These are phyloP conservation scores for Claviceps quebecensis DNA, from an alignment of 2,329 filamentous ascomycete species.

Conservation along the genomic window DNA sequence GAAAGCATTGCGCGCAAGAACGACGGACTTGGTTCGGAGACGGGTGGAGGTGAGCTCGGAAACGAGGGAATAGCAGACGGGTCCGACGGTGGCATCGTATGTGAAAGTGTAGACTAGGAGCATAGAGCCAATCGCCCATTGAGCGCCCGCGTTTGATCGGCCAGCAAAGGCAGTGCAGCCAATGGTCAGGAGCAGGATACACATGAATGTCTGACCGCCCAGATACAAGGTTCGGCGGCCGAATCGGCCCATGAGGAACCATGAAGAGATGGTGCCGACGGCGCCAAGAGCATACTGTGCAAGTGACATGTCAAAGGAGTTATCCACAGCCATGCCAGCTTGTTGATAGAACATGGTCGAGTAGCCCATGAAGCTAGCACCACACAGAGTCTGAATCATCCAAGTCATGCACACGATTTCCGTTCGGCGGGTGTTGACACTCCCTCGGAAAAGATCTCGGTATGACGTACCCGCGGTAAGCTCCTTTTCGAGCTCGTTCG, in stretches of 20 bases:
- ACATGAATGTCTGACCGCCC: constrained; percentile 34
- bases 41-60: constrained; percentile 33
- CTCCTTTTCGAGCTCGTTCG: constrained; percentile 33
- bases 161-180: constrained; percentile 41
- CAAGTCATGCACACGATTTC: constrained; percentile 32
- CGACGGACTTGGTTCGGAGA: constrained; percentile 31
- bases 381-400: constrained; percentile 27
- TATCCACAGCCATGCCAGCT: constrained; percentile 24
- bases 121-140: constrained; percentile 34
- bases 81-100: constrained; percentile 25
- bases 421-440: constrained; percentile 28
- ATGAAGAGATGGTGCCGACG: constrained; percentile 30
- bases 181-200: constrained; percentile 25
- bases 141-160: constrained; percentile 29
- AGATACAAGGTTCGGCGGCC: constrained; percentile 33
- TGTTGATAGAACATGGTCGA: constrained; percentile 38
- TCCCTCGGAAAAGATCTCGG: constrained; percentile 31
- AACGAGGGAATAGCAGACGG: constrained; percentile 74
- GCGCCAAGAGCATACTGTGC: constrained; percentile 29
- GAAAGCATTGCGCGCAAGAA: constrained; percentile 31
- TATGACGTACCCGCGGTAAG: constrained; percentile 27
- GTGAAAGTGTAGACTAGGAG: constrained; percentile 29
- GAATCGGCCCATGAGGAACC: constrained; percentile 28
- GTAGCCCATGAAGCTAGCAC: constrained; percentile 38
- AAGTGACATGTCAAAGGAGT: constrained; percentile 26